Evolutionary conservation across 768 basidiomycete species (phyloP), one percentile per base, ranked within the genome.

Genomic region (Nidula microcarpa): DNA sequence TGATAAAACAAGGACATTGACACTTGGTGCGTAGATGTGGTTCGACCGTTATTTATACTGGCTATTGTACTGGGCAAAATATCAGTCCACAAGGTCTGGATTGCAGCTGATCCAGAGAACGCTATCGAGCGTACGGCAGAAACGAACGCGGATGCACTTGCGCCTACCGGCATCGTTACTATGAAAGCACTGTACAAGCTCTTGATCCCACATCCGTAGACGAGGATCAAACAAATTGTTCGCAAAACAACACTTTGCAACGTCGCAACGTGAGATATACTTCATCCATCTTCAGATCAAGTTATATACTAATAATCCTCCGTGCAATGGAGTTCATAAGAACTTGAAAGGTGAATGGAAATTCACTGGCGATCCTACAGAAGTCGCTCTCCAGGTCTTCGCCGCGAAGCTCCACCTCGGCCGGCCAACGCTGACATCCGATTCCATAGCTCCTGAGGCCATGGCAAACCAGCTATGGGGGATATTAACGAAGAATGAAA

Each of bases 1-100:
- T 30, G 85, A 87, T 64, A 86, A 86, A 64, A 87, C 85, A 0
- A 85, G 85, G 18, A 87, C 85, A 13, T 62, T 82, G 33, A 81
- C 80, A 2, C 64, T 74, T 0, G 69, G 69, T 66, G 30, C 41
- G 37, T n/a, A n/a, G n/a, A 39, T n/a, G 37, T 39, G 8, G 9
- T 39, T 39, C 37, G 9, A 9, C n/a, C 37, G n/a, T n/a, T n/a
- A n/a, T n/a, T n/a, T n/a, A 58, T 56, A 45, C 23, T 30, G 13
- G 18, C 17, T 30, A 9, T 10, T 33, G 35, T 30, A 49, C 47
- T 18, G 71, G 74, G 74, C 2, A 64, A 71, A 55, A 75, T 74
- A 72, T 71, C 70, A 1, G 73, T 73, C n/a, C 67, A 68, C 5
- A 74, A 71, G 45, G 61, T 71, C 43, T 74, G 72, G 71, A 55